Percentiles rank a stretch among this genome's conserved stretches.
phyloP scores from a whole-genome alignment of 163 green algal genomes.

The Scenedesmus sp. region DNA sequence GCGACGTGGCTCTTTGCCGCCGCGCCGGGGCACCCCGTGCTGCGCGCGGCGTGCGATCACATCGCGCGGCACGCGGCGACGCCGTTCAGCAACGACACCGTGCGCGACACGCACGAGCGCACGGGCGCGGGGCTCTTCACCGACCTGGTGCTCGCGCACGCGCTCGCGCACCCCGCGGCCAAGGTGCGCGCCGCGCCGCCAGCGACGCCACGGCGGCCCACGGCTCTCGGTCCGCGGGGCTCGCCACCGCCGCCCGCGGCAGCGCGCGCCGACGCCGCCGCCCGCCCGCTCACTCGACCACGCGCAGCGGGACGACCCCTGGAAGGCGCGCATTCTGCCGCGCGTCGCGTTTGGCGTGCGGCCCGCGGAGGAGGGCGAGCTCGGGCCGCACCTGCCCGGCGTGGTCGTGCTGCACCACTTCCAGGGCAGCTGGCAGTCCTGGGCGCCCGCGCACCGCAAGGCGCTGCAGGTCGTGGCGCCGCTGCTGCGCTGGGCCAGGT shows the following conservation, averaged over 20 bases:
- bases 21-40: conserved; percentile 82
- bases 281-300: too few species aligned
- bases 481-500: conserved; percentile 12
- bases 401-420: conserved; percentile 86
- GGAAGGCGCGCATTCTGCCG: conserved; percentile 84
- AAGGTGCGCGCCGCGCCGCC: conserved; percentile 54
- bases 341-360: conserved; percentile 77
- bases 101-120: conserved; percentile 81
- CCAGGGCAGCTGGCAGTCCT: conserved; percentile 77
- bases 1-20: conserved; percentile 90
- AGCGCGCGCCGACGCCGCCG: too few species aligned
- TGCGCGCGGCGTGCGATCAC: conserved; percentile 80
- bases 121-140: conserved; percentile 88
- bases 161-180: conserved; percentile 54
- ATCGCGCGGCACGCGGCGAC: conserved; percentile 63
- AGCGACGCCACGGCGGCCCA: too few species aligned
- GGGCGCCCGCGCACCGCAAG: conserved; percentile 22
- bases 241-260: too few species aligned
- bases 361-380: conserved; percentile 55
- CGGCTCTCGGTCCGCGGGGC: too few species aligned
- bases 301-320: conserved; percentile 50
- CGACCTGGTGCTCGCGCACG: conserved; percentile 80
- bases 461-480: conserved; percentile 17
- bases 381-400: conserved; percentile 60
- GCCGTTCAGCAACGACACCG: conserved; percentile 70